Evolutionary conservation across 495 filamentous ascomycete species (phyloP), one percentile per base, ranked within the genome.

Genomic region (Aspergillus nanangensis): DNA sequence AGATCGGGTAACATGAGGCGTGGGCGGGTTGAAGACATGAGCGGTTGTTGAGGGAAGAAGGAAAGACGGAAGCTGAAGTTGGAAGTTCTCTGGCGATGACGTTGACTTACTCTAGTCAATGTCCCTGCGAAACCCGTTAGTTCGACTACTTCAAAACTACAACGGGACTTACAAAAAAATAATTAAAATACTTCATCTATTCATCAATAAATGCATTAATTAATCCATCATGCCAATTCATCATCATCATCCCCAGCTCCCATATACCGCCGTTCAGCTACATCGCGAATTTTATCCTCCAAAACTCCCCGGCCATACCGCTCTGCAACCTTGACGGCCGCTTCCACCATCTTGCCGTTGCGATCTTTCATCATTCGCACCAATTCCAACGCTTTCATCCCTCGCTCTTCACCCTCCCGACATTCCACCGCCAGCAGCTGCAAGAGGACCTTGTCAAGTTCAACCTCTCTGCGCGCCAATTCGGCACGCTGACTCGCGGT

Each of bases 351-450:
- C 62, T 83, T 83, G 18, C 90, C 89, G 45, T 75, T 84, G 31
- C 78, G 69, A 62, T 95, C 88, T 31, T 74, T 73, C 82, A 96
- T 81, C 60, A 95, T 69, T 45, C 71, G 69, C 3, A 91, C 90
- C 32, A 89, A 65, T 66, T 98, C 94, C 22, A 98, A 70, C 7
- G 93, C 93, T 55, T 91, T 90, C 88, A 94, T 95, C 2, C 91
- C 93, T 13, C 84, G 73, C 34, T 95, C 90, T 60, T 97, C 94
- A 27, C 89, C 89, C 52, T 89, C 89, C 50, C 88, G 80, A 61
- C 93, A 96, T 72, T 96, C 93, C 19, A 83, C 72, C 23, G 88
- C 90, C 62, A 98, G 72, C 61, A 98, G 76, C 72, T 96, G 92
- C 47, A 98, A 72, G 31, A 98, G 71, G 17, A 82, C 79, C 66